Evolutionary conservation across 202 grass and related monocot species (phyloP).

Genomic region (Hordeum pubiflorum): DNA sequence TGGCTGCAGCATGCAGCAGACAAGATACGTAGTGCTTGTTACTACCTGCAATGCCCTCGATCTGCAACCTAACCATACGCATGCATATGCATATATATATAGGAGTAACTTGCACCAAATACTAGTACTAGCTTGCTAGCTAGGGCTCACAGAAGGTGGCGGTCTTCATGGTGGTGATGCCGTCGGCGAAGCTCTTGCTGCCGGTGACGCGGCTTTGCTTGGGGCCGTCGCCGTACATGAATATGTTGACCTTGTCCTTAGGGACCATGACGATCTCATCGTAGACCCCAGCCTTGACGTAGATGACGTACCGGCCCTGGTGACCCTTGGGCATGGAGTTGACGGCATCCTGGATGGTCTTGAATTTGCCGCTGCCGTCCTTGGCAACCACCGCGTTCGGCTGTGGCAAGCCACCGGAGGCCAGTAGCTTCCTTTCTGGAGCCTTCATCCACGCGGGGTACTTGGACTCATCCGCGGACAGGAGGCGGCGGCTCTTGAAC

Average conservation of each 20-base stretch:
- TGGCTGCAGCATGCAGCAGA: constrained; percentile 19
- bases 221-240: constrained; percentile 82
- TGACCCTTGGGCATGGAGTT: constrained; percentile 42
- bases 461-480: constrained; percentile 9
- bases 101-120: not conserved
- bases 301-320: constrained; percentile 65
- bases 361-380: constrained; percentile 88
- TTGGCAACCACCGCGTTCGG: constrained; percentile 72
- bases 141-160: constrained; percentile 61
- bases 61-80: no score
- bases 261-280: constrained; percentile 66
- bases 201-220: constrained; percentile 49
- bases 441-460: constrained; percentile 56
- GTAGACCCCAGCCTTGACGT: constrained; percentile 82
- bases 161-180: constrained; percentile 62
- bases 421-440: constrained; percentile 71
- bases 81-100: no score
- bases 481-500: constrained; percentile 44
- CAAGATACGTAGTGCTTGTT: not conserved
- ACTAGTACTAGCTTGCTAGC: not conserved
- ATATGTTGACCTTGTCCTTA: constrained; percentile 73
- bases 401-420: constrained; percentile 21
- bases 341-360: constrained; percentile 56
- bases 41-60: no score
- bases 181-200: constrained; percentile 46